Evolutionary conservation across 164 flowering plant genomes (phyloP), one percentile per base, ranked within the genome.

Genomic region (Magnolia sinica): DNA sequence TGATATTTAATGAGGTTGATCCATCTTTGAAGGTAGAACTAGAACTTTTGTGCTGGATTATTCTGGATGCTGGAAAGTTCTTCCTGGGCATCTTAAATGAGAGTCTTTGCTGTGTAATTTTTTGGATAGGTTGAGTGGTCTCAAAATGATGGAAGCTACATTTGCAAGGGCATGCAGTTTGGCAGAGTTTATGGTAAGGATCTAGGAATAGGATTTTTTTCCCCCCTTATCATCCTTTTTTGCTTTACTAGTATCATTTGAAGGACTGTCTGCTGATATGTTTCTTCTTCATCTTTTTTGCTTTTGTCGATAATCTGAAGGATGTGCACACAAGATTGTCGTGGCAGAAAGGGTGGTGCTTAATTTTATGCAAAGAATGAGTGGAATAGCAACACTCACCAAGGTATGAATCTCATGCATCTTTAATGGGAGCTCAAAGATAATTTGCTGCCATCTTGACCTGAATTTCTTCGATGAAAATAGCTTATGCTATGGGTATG

Each of bases 341-440:
- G 87, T 91, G 18, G 98, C 93, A 76, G 98, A 96, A 86, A 87
- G 98, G 77, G 93, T 96, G 80, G 99, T 86, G 49, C 91, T 96
- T 31, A 92, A 94, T 80, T 96, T 96, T 86, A 92, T 96, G 97
- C 99, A 96, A 83, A 88, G 99, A 82, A 96, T 96, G 96, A 94
- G 99, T 77, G 99, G 99, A 77, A 91, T 92, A 70, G 97, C 98
- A 55, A 92, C 97, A 58, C 82, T 92, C 64, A 94, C 97, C 22
- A 90, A 92, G 95, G 98, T 92, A 37, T 37, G 45, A 4, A 37
- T 37, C 45, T 37, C 45, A 37, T 37, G 45, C 45, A 37, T 37
- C 45, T 37, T 37, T 37, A 37, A 37, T 37, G 45, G 0, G 45
- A 37, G 6, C 45, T 37, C 45, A 37, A 37, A 37, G 45, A 37